Conservation (phyloP, 2,329 filamentous ascomycete species). For the Byssochlamys sp. region DNA sequence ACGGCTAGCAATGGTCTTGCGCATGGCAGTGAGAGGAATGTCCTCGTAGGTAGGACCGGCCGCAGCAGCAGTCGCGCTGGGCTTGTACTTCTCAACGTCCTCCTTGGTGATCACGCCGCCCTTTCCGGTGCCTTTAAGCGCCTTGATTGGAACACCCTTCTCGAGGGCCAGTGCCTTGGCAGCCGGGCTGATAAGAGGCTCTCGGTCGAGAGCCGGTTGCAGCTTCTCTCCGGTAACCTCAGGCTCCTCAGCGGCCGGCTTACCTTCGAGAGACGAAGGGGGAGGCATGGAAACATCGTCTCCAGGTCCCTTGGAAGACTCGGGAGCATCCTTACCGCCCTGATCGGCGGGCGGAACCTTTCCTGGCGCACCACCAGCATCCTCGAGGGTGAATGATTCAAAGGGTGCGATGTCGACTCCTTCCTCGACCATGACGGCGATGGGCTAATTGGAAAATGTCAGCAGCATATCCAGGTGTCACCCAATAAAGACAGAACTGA, state of each 20-base stretch:
- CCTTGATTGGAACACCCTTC: conserved; percentile 65
- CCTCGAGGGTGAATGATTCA: conserved; percentile 74
- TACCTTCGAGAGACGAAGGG: conserved; percentile 55
- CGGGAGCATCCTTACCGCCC: conserved; percentile 50
- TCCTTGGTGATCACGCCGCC: conserved; percentile 81
- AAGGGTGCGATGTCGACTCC: conserved; percentile 79
- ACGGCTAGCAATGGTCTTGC: conserved; percentile 90
- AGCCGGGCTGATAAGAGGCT: conserved; percentile 61
- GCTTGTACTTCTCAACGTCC: conserved; percentile 79
- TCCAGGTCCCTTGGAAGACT: conserved; percentile 40
- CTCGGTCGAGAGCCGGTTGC: conserved; percentile 73
- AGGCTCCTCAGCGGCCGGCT: conserved; percentile 52
- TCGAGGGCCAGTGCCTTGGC: conserved; percentile 77
- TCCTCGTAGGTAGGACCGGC: conserved; percentile 68
- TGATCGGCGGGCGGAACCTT: conserved; percentile 56
- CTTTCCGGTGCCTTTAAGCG: conserved; percentile 77
- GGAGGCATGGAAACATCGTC: conserved; percentile 41
- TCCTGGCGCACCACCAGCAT: conserved; percentile 67
- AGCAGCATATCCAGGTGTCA: conserved; percentile 8
- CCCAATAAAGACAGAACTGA: conserved; percentile 46
- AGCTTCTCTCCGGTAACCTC: conserved; percentile 66
- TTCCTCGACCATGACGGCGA: conserved; percentile 89
- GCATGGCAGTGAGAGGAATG: conserved; percentile 78
- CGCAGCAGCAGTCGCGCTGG: conserved; percentile 42
- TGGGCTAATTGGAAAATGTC: conserved; percentile 55